Evolutionary conservation across 2,329 filamentous ascomycete genomes (phyloP), one percentile per base, ranked within the genome.

Genomic region (Aspergillus brasiliensis): DNA sequence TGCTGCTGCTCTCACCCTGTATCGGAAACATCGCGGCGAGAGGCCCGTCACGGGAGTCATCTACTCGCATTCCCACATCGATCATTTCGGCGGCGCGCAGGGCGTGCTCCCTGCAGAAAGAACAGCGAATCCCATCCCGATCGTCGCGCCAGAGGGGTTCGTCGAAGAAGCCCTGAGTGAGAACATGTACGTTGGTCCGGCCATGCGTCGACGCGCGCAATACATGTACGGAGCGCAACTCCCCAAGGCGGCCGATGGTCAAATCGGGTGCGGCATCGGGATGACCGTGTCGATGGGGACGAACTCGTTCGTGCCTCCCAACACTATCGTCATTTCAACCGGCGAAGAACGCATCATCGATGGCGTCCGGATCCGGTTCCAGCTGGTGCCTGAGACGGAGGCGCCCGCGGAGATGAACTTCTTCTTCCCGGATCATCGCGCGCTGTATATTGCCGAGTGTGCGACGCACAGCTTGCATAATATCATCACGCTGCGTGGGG

Each of bases 351-450:
- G 60, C 6, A 57, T 63, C 0, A 62, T 78, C 6, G 77, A 78
- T 25, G 77, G 76, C 2, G 65, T 80, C 0, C 54, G 66, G 19
- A 73, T 81, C 13, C 62, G 72, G 2, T 80, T 79, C 61, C 79
- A 81, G 58, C 69, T 80, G 67, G 71, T 73, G 0, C 77, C 78
- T 1, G 75, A 69, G 1, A 78, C 78, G 0, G 79, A 81, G 60
- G 78, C 78, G 1, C 79, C 78, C 0, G 67, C 77, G 0, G 78
- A 81, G 63, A 69, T 81, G 60, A 77, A 78, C 58, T 70, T 81
- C 46, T 72, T 74, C 53, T 76, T 81, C 42, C 78, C 78, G 3
- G 60, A 76, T 7, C 66, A 71, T 37, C 63, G 62, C 6, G 76
- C 78, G 1, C 64, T 81, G 0, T 78, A 69, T 57, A 70, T 77